These are phyloP conservation scores for Neurospora sp. DNA, from an alignment of 495 filamentous ascomycete species.

Conservation along the genomic window DNA sequence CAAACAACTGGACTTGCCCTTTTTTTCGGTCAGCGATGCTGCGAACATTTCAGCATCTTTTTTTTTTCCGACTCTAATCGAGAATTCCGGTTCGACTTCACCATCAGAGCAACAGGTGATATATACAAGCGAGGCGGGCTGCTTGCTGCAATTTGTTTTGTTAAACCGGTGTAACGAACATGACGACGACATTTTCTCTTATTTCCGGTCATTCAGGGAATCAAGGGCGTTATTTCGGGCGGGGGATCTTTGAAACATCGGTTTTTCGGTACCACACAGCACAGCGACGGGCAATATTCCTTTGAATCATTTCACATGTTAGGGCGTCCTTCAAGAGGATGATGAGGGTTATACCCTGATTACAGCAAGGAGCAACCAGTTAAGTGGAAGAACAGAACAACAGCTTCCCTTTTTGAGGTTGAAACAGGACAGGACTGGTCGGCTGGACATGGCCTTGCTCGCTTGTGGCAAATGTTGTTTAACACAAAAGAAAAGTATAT, in stretches of 20 bases:
- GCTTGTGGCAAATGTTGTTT: neutral
- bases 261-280: neutral
- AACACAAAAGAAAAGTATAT: neutral
- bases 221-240: neutral
- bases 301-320: neutral
- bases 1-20: neutral
- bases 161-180: neutral
- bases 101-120: neutral
- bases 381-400: neutral
- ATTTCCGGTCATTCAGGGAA: neutral
- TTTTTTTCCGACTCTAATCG: neutral
- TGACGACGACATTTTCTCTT: neutral
- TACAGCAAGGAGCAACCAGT: neutral
- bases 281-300: neutral
- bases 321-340: neutral
- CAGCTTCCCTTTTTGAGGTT: neutral
- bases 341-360: neutral
- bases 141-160: neutral
- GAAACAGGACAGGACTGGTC: neutral
- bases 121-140: neutral
- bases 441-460: neutral
- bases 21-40: neutral
- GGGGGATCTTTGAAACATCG: neutral
- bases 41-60: neutral
- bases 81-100: neutral